Evolutionary conservation across 139 green algal genomes (phyloP).

Genomic region (Closterium sp.): DNA sequence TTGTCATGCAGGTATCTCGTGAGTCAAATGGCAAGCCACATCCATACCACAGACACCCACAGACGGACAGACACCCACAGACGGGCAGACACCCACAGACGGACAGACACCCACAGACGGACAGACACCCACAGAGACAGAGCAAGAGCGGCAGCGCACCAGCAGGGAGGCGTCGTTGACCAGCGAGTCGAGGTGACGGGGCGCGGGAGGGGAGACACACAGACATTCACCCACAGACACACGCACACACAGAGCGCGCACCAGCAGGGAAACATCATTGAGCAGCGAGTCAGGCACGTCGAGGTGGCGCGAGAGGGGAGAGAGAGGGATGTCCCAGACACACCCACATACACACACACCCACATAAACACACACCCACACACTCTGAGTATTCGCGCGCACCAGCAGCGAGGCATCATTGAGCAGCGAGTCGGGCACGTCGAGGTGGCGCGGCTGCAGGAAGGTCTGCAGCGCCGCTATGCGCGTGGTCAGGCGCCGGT

Average conservation of each 20-base stretch:
- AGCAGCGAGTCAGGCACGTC: constrained; percentile 67
- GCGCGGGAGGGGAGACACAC: constrained; percentile 42
- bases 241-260: not conserved
- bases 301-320: constrained; percentile 65
- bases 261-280: constrained; percentile 48
- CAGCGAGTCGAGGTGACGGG: constrained; percentile 72
- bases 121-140: no score
- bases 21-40: no score
- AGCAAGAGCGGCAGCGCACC: not conserved
- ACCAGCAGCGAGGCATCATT: constrained; percentile 53
- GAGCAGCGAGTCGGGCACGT: constrained; percentile 64
- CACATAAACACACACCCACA: not conserved
- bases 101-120: no score
- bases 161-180: constrained; percentile 47
- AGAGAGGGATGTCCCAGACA: not conserved
- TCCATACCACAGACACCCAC: no score
- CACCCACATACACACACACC: not conserved
- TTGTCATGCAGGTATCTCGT: no score
- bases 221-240: no score
- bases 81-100: no score
- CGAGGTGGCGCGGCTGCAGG: constrained; percentile 68
- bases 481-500: constrained; percentile 67
- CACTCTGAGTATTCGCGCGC: not conserved
- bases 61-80: no score
- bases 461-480: constrained; percentile 56